These are phyloP conservation scores for Talaromyces pinophilus DNA, from an alignment of 2,329 filamentous ascomycete species.

Conservation along the genomic window DNA sequence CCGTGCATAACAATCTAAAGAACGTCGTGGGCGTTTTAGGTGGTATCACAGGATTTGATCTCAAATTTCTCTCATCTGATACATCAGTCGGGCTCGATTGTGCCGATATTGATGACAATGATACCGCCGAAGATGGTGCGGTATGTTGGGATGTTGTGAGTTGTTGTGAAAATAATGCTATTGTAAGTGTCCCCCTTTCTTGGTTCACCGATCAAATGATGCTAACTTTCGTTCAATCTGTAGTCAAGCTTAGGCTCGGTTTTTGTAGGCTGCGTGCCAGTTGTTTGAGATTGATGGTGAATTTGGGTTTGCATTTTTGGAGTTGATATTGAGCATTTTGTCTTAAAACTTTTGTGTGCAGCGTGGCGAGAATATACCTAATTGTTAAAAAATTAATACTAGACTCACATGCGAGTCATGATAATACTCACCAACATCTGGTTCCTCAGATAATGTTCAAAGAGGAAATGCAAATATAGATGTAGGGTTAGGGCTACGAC, in stretches of 20 bases:
- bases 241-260: conserved; percentile 1
- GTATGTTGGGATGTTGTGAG: conserved; percentile 17
- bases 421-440: not conserved
- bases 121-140: not conserved
- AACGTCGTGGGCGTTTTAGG: not conserved
- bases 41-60: conserved; percentile 10
- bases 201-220: not conserved
- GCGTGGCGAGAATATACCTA: not conserved
- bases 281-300: not conserved
- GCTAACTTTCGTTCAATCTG: not conserved
- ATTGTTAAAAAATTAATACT: not conserved
- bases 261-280: conserved; percentile 14
- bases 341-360: not conserved
- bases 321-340: conserved; percentile 11
- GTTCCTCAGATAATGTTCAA: no score
- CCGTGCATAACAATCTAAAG: conserved; percentile 11
- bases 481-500: not conserved
- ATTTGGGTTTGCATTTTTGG: conserved; percentile 13
- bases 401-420: not conserved
- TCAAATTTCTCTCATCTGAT: conserved; percentile 2
- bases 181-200: conserved; percentile 13
- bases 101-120: conserved; percentile 6
- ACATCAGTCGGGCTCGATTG: conserved; percentile 10
- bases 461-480: no score
- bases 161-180: conserved; percentile 16